A percentile compares a stretch with the other conserved stretches of the same genome.
Conservation (phyloP, 1,139 yeast genomes). For the Pichia sp. region DNA sequence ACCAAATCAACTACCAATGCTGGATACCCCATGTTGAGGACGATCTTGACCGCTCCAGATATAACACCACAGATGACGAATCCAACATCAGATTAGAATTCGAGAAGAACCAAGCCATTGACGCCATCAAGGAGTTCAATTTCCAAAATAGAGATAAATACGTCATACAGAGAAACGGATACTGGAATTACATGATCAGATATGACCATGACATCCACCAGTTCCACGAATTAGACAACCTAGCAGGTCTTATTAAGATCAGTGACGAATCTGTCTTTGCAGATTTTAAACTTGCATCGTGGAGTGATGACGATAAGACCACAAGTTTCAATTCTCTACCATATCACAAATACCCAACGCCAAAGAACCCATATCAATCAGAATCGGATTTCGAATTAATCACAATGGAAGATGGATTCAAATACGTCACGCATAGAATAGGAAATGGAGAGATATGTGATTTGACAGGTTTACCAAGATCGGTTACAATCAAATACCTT, state of each 20-base stretch:
- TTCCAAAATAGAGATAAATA: background rate
- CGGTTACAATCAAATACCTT: constrained; percentile 60
- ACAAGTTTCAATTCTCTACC: constrained; percentile 1
- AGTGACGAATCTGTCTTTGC: background rate
- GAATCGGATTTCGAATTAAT: constrained; percentile 25
- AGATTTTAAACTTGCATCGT: constrained; percentile 15
- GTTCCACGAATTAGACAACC: constrained; percentile 2
- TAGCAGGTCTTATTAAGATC: background rate
- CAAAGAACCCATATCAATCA: constrained; percentile 15
- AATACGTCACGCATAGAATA: constrained; percentile 52
- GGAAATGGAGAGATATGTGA: constrained; percentile 72
- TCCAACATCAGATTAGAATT: constrained; percentile 6
- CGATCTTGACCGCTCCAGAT: background rate
- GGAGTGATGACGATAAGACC: constrained; percentile 22
- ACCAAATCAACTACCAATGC: constrained; percentile 3
- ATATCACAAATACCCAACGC: constrained; percentile 1
- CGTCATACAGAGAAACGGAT: constrained; percentile 9
- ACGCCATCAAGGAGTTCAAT: constrained; percentile 17
- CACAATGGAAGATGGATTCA: constrained; percentile 33
- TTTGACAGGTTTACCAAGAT: constrained; percentile 60
- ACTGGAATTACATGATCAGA: constrained; percentile 22
- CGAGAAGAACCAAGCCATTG: constrained; percentile 21
- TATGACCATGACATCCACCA: constrained; percentile 16
- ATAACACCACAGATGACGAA: background rate
- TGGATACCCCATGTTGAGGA: constrained; percentile 7